phyloP scores from a whole-genome alignment of 1,284 basidiomycete species.

The Malassezia equina region DNA sequence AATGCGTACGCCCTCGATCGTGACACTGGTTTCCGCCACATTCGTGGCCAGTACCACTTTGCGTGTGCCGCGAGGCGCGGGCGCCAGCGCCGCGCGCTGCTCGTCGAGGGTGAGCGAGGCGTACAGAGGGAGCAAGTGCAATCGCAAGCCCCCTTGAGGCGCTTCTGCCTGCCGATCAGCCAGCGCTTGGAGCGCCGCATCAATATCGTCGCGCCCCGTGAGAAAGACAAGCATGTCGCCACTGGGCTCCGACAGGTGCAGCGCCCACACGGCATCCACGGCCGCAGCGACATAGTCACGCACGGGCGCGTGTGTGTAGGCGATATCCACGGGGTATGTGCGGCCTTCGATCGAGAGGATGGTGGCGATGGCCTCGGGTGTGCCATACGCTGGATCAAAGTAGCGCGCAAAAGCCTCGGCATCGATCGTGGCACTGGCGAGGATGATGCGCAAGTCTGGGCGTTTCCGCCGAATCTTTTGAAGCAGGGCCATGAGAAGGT shows the following conservation, averaged over 20 bases:
- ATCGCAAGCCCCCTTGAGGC: slow-evolving; percentile 52
- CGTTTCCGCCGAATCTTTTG: slow-evolving; percentile 73
- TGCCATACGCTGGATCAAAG: slow-evolving; percentile 52
- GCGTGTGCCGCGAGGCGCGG: slow-evolving; percentile 61
- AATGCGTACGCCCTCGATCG: slow-evolving; percentile 85
- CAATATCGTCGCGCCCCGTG: slow-evolving; percentile 52
- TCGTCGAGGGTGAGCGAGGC: slow-evolving; percentile 76
- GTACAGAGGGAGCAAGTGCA: slow-evolving; percentile 66
- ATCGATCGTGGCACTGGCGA: slow-evolving; percentile 91
- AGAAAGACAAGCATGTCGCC: slow-evolving; percentile 52
- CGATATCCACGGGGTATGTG: slow-evolving; percentile 48
- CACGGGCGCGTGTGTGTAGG: slow-evolving; percentile 45
- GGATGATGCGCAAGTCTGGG: slow-evolving; percentile 73
- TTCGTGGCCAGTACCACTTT: slow-evolving; percentile 92
- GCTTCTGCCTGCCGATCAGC: slow-evolving; percentile 59
- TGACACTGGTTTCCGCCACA: slow-evolving; percentile 92
- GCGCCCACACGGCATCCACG: slow-evolving; percentile 47
- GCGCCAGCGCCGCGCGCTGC: slow-evolving; percentile 72
- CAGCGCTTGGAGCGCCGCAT: slow-evolving; percentile 69
- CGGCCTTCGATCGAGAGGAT: slow-evolving; percentile 48
- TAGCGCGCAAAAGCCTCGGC: slow-evolving; percentile 77
- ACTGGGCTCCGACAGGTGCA: slow-evolving; percentile 47
- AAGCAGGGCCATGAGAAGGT: slow-evolving; percentile 49
- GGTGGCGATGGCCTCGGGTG: slow-evolving; percentile 3
- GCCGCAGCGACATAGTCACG: slow-evolving; percentile 46